A percentile compares a stretch with the other conserved stretches of the same genome.
phyloP scores from a whole-genome alignment of 2,329 filamentous ascomycete species.

The Colletotrichum chrysophilum region DNA sequence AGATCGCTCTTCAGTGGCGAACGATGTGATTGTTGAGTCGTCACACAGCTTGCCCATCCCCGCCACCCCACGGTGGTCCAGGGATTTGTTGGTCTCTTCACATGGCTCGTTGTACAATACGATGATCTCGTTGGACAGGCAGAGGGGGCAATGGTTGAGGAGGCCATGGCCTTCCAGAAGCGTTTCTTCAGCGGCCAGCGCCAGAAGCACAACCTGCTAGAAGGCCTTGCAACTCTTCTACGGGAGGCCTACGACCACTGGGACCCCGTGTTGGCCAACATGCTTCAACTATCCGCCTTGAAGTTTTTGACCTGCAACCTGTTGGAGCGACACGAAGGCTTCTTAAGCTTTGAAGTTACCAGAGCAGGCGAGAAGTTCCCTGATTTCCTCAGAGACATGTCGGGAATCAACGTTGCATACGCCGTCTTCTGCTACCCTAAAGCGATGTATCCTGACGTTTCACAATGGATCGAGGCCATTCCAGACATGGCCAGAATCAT shows the following conservation, averaged over 20 bases:
- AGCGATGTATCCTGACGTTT: slow-evolving; percentile 22
- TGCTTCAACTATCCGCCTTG: slow-evolving; percentile 24
- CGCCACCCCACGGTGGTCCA: slow-evolving; percentile 21
- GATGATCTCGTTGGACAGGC: slow-evolving; percentile 25
- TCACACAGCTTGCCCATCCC: slow-evolving; percentile 25
- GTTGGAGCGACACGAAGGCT: slow-evolving; percentile 24
- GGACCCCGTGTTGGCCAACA: slow-evolving; percentile 23
- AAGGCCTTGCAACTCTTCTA: slow-evolving; percentile 16
- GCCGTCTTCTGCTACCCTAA: slow-evolving; percentile 27
- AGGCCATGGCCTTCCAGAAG: slow-evolving; percentile 20
- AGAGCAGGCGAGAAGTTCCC: slow-evolving; percentile 22
- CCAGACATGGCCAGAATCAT: slow-evolving; percentile 27
- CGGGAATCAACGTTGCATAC: slow-evolving; percentile 25
- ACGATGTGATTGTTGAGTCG: not conserved
- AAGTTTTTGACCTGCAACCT: slow-evolving; percentile 27
- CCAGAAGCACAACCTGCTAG: slow-evolving; percentile 24
- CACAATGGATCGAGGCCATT: slow-evolving; percentile 24
- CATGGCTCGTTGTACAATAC: slow-evolving; percentile 27
- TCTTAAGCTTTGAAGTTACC: slow-evolving; percentile 23
- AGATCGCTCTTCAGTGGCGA: not conserved
- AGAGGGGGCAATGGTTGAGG: slow-evolving; percentile 22
- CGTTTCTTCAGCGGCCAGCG: slow-evolving; percentile 24
- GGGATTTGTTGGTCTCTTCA: slow-evolving; percentile 25
- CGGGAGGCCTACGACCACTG: slow-evolving; percentile 24
- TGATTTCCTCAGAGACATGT: slow-evolving; percentile 24